Base-by-base conservation (phyloP, 2,329 filamentous ascomycete genomes). In the Alternaria gansuensis region DNA sequence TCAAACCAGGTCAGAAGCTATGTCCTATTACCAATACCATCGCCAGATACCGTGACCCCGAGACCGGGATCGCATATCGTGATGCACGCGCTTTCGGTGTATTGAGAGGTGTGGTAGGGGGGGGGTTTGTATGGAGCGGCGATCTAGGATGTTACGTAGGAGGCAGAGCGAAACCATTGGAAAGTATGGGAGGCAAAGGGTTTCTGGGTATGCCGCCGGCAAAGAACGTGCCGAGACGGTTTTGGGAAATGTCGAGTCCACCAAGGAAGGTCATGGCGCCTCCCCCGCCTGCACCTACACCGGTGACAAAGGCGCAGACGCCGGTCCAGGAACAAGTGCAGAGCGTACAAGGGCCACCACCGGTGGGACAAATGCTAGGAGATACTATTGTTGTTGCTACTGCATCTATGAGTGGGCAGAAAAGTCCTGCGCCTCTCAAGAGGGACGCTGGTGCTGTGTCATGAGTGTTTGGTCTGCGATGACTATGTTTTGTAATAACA, bases 71-170 rank as follows among this genome's bases (percentile, higher is more conserved):
- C 14, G 87, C 89, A 0, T 99, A 94, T 78, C 85, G 87, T 63
- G 94, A 94, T 74, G 82, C 87, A 41, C 86, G 89, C 62, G 93
- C 93, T 0, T 97, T 93, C 79, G 87, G 87, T 68, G 88, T 96
- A 75, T 90, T 98, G 44, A 89, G 91, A 70, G 87, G 89, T 54
- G 83, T 96, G 13, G 80, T 87, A 51, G 85, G 82, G 1, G 90
- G 92, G 41, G 88, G 91, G 43, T 93, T 93, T 75, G 86, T 86
- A 57, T 99, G 92, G 91, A 96, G 93, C 74, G 83, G 83, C 29
- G 82, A 95, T 66, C 78, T 96, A 29, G 93, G 91, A 5, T 91
- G 89, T 14, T 99, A 93, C 85, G 89, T 94, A 4, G 94, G 94
- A 0, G 85, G 83, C 65, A 70, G 72, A 68, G 76, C 69, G 8